phyloP scores from a whole-genome alignment of 768 basidiomycete species.

The Suillus brevipes region DNA sequence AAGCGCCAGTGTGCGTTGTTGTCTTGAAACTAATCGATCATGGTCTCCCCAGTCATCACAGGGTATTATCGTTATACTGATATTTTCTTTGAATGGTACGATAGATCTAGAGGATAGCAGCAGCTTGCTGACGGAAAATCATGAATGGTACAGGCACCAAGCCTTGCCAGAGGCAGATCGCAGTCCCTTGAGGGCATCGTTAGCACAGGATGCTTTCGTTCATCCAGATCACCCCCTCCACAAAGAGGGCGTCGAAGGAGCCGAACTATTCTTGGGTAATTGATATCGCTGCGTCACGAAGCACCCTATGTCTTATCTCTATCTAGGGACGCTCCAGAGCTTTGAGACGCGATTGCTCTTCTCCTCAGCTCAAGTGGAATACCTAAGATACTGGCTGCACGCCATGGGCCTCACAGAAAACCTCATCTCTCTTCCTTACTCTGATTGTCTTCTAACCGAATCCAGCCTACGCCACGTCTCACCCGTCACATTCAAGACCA shows the following conservation, averaged over 20 bases:
- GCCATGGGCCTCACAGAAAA: constrained; percentile 65
- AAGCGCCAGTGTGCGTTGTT: constrained; percentile 1
- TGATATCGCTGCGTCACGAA: background rate
- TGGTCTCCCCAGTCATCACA: constrained; percentile 48
- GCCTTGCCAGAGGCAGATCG: constrained; percentile 59
- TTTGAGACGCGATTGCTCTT: constrained; percentile 81
- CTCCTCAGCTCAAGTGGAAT: constrained; percentile 83
- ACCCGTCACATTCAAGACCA: constrained; percentile 56
- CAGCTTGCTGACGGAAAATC: background rate
- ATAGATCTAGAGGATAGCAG: background rate
- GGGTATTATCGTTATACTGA: constrained; percentile 87
- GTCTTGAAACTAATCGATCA: constrained; percentile 17
- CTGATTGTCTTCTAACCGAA: constrained; percentile 68
- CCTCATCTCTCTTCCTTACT: constrained; percentile 72
- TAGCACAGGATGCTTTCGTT: constrained; percentile 72
- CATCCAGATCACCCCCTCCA: constrained; percentile 74
- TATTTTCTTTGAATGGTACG: constrained; percentile 79
- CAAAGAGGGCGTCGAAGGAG: constrained; percentile 60
- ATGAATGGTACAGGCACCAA: constrained; percentile 46
- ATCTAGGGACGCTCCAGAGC: constrained; percentile 60
- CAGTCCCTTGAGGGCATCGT: constrained; percentile 63
- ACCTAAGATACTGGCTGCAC: constrained; percentile 81
- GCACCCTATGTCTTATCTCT: background rate
- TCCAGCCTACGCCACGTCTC: constrained; percentile 59
- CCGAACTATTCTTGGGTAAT: constrained; percentile 70